Conservation (phyloP, 192 early-diverging fungal genomes). For the Podila verticillata region DNA sequence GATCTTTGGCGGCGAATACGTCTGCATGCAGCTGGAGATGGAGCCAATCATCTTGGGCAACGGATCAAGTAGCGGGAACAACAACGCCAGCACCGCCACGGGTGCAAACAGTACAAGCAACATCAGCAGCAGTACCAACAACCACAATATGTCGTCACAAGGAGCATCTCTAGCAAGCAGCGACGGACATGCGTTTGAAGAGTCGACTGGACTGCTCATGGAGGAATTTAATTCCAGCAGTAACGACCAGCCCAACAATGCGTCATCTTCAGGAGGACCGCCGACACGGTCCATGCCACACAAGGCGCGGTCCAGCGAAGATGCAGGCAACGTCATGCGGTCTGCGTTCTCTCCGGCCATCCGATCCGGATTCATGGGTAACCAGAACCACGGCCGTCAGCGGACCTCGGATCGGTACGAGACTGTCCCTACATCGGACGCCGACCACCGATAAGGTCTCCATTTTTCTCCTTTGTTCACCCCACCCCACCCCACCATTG, state of each 20-base stretch:
- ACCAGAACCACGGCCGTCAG: constrained; percentile 33
- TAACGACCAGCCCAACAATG: not conserved
- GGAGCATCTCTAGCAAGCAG: constrained; percentile 20
- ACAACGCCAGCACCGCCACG: not conserved
- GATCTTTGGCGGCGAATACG: constrained; percentile 81
- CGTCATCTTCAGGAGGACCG: not conserved
- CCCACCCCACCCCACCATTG: not conserved
- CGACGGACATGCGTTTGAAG: constrained; percentile 17
- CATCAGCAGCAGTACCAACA: not conserved
- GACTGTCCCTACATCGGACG: constrained; percentile 37
- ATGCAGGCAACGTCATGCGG: constrained; percentile 11
- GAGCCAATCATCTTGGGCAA: constrained; percentile 70
- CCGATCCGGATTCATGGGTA: constrained; percentile 30
- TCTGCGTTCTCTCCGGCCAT: constrained; percentile 13
- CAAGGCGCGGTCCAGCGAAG: constrained; percentile 34
- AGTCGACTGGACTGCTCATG: constrained; percentile 31
- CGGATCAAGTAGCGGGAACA: constrained; percentile 1
- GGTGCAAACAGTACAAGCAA: constrained; percentile 2
- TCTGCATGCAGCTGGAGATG: constrained; percentile 85
- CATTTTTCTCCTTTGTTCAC: not conserved
- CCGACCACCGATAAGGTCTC: constrained; percentile 13
- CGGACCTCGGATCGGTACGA: constrained; percentile 54
- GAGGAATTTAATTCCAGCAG: constrained; percentile 18
- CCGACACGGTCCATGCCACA: constrained; percentile 27
- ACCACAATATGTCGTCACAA: constrained; percentile 14